Evolutionary conservation across 1,139 yeast genomes (phyloP), one percentile per base, ranked within the genome.

Genomic region (Saccharomyces hybrid): DNA sequence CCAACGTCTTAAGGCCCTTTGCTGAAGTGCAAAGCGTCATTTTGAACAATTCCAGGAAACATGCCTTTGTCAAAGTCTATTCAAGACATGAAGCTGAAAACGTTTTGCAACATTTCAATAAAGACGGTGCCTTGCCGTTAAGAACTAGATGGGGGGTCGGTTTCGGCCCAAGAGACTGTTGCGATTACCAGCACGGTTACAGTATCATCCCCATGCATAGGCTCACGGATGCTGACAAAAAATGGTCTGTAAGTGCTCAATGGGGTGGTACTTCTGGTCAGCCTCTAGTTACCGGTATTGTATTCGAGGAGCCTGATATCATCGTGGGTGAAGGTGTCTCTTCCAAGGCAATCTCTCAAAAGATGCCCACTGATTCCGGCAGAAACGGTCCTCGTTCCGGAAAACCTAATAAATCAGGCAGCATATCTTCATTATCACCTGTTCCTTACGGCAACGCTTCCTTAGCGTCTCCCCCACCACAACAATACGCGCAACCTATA

Each of bases 121-220:
- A 77, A 57, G 76, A 76, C 52, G 84, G 85, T 4, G 68, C 76
- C 67, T 79, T 75, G 62, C 84, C 78, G 51, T 80, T 82, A 68
- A 88, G 93, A 74, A 88, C 95, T 8, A 81, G 97, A 68, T 93
- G 99, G 99, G 99, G 98, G 62, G 98, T 93, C 60, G 99, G 99
- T 1, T 93, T 88, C 68, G 99, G 99, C 3, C 99, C 99, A 53
- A 83, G 99, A 76, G 98, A 93, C 70, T 91, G 98, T 75, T 89
- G 97, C 71, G 95, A 93, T 71, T 93, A 93, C 71, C 93, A 86
- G 68, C 85, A 86, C 57, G 99, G 99, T 59, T 78, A 86, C 48
- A 86, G 96, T 55, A 81, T 90, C 27, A 88, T 93, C 59, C 97
- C 98, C 29, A 75, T 93, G 52, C 81, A 80, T 59, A 81, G 97